Evolutionary conservation across 768 basidiomycete species (phyloP).

Genomic region (Russula ochroleuca): DNA sequence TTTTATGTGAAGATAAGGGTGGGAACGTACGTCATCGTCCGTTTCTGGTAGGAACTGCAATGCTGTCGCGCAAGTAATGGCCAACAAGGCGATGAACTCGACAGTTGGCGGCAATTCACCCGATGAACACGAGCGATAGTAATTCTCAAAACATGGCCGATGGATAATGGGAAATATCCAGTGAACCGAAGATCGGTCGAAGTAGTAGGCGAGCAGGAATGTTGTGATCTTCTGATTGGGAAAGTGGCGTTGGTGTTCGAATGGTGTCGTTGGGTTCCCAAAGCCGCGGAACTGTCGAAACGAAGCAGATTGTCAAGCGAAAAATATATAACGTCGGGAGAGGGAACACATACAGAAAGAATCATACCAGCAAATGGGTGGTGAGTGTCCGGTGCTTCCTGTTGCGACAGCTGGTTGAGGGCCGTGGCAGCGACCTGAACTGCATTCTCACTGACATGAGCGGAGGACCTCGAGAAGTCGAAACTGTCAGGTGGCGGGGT

Average conservation of each 20-base stretch:
- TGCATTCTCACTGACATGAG: constrained; percentile 19
- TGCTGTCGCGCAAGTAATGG: constrained; percentile 29
- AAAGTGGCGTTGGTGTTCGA: constrained; percentile 24
- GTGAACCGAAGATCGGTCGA: constrained; percentile 28
- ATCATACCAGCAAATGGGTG: constrained; percentile 4
- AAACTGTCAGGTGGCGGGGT: background rate
- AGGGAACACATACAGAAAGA: constrained; percentile 5
- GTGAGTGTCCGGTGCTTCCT: constrained; percentile 14
- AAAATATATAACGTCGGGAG: background rate
- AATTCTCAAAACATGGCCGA: constrained; percentile 28
- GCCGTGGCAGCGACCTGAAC: constrained; percentile 26
- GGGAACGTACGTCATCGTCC: constrained; percentile 25
- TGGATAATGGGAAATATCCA: constrained; percentile 29
- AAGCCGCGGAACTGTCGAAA: constrained; percentile 12
- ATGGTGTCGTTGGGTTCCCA: constrained; percentile 5
- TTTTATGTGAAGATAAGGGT: background rate
- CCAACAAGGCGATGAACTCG: constrained; percentile 29
- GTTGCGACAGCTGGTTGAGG: constrained; percentile 27
- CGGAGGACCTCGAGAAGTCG: constrained; percentile 2
- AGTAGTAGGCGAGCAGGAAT: constrained; percentile 27
- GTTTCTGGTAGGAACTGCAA: constrained; percentile 30
- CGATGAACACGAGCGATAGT: constrained; percentile 26
- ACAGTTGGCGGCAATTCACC: constrained; percentile 23
- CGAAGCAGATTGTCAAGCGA: background rate
- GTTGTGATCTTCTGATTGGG: constrained; percentile 29